Evolutionary conservation across 352 stramenopile species (phyloP).

Genomic region (Aphanomyces astaci): DNA sequence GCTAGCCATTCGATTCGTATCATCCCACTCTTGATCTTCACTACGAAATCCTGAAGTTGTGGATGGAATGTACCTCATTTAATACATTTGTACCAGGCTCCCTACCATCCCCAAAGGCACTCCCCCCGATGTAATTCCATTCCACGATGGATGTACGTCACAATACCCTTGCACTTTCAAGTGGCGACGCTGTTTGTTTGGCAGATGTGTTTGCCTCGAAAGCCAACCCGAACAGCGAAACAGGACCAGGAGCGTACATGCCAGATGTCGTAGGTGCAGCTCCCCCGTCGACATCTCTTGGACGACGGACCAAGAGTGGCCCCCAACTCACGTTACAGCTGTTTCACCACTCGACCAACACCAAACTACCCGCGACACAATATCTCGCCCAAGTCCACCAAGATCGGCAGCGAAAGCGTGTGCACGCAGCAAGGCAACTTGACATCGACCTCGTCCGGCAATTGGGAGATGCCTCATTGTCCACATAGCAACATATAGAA

Average conservation of each 20-base stretch:
- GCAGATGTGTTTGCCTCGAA: background rate
- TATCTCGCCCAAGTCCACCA: background rate
- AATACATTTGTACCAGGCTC: background rate
- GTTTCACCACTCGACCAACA: conserved; percentile 17
- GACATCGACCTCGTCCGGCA: conserved; percentile 11
- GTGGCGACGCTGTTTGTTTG: background rate
- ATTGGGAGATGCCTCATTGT: background rate
- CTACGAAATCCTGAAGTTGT: no score
- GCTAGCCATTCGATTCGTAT: no score
- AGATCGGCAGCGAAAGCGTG: conserved; percentile 8
- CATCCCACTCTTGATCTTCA: background rate
- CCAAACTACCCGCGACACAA: conserved; percentile 14
- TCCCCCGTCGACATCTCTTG: background rate
- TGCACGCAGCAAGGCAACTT: background rate
- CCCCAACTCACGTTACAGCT: conserved; percentile 8
- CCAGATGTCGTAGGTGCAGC: background rate
- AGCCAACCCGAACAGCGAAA: background rate
- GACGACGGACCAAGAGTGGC: background rate
- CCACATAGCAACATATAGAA: no score
- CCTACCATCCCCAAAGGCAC: conserved; percentile 14
- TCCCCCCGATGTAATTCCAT: background rate
- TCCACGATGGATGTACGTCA: background rate
- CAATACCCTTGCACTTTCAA: background rate
- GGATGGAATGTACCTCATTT: no score
- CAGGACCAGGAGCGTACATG: conserved; percentile 13